phyloP scores from a whole-genome alignment of 129 eudicot genomes.

The Dittrichia graveolens region DNA sequence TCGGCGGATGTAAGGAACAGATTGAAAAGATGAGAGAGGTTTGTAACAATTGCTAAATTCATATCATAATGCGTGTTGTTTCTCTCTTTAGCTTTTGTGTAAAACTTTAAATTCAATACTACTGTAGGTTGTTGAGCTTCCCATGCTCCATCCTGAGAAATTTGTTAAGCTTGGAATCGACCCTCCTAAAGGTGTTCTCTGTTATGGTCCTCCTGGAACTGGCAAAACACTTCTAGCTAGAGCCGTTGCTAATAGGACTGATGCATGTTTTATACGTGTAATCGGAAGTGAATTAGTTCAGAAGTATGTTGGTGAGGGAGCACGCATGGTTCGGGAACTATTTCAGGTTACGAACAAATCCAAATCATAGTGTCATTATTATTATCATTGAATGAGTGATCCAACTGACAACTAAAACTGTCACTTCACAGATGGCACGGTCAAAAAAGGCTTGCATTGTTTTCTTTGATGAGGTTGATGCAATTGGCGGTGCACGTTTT shows the following conservation, averaged over 20 bases:
- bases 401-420: slow-evolving; percentile 5
- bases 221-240: slow-evolving; percentile 95
- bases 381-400: not conserved
- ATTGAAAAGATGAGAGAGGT: slow-evolving; percentile 99
- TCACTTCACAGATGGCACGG: slow-evolving; percentile 82
- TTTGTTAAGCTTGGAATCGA: slow-evolving; percentile 99
- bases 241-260: slow-evolving; percentile 94
- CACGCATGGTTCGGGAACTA: slow-evolving; percentile 96
- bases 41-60: slow-evolving; percentile 1
- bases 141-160: slow-evolving; percentile 99
- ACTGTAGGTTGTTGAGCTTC: slow-evolving; percentile 88
- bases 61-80: not conserved
- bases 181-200: slow-evolving; percentile 98
- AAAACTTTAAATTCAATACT: not conserved
- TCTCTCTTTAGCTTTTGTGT: not conserved
- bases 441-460: slow-evolving; percentile 93
- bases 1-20: slow-evolving; percentile 99
- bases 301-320: slow-evolving; percentile 97
- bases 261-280: slow-evolving; percentile 95
- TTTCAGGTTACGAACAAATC: slow-evolving; percentile 63
- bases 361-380: not conserved
- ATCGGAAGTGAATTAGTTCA: slow-evolving; percentile 95
- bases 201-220: slow-evolving; percentile 99
- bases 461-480: slow-evolving; percentile 94
- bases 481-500: slow-evolving; percentile 97